These are phyloP conservation scores for Mariannaea sp. DNA, from an alignment of 2,329 filamentous ascomycete species.

Conservation along the genomic window DNA sequence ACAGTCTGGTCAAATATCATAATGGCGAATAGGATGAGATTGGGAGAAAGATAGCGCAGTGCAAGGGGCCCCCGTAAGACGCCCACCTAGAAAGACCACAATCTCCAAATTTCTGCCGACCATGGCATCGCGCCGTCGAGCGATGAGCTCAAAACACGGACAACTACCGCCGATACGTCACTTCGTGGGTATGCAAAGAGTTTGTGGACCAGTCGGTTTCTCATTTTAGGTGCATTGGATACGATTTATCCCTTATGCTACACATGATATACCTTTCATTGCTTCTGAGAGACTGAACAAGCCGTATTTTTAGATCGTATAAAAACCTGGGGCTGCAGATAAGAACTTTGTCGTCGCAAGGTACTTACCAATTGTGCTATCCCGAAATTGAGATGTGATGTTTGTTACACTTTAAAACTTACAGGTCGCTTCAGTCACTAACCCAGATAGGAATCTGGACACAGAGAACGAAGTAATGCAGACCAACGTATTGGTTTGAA, in stretches of 20 bases:
- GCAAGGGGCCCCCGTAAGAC: no score
- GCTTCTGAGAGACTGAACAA: no score
- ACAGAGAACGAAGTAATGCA: no score
- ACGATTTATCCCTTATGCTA: neutral
- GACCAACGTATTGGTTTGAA: conserved; percentile 3
- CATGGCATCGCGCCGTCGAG: conserved; percentile 16
- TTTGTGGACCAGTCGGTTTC: conserved; percentile 12
- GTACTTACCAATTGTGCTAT: neutral
- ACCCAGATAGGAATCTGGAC: no score
- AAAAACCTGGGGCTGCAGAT: no score
- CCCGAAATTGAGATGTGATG: conserved; percentile 19
- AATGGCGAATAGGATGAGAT: neutral
- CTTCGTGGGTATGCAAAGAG: conserved; percentile 1
- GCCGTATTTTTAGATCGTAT: no score
- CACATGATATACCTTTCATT: no score
- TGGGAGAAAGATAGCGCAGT: neutral
- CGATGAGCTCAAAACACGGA: conserved; percentile 12
- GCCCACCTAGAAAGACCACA: no score
- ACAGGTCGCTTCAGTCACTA: neutral
- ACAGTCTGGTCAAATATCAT: no score
- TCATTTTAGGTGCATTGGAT: conserved; percentile 10
- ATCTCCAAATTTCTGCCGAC: neutral
- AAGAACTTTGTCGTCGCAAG: no score
- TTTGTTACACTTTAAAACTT: conserved; percentile 16
- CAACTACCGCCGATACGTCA: conserved; percentile 3